Percentiles rank a stretch among this genome's conserved stretches.
Conservation (phyloP, 2,329 filamentous ascomycete genomes). For the Didymella arachidicola region DNA sequence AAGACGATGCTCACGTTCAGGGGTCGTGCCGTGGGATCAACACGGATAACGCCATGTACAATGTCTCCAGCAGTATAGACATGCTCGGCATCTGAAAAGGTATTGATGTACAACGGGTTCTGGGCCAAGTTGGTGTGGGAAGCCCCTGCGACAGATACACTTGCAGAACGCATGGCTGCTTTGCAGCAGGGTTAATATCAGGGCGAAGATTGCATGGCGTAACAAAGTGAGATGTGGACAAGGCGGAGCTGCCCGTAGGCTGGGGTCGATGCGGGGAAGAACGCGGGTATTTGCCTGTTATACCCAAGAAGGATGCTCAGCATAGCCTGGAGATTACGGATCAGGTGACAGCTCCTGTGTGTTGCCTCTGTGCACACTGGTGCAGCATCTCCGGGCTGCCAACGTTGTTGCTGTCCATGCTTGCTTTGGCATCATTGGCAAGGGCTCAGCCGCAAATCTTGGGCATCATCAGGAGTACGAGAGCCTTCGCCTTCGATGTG, state of each 20-base stretch:
- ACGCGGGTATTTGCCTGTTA: constrained; percentile 5
- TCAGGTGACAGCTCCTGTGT: constrained; percentile 5
- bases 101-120: constrained; percentile 29
- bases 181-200: constrained; percentile 1
- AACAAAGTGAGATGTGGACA: constrained; percentile 2
- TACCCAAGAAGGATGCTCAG: constrained; percentile 9
- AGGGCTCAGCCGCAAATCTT: not conserved
- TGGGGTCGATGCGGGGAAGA: constrained; percentile 17
- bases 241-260: constrained; percentile 7
- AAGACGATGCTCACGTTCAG: constrained; percentile 29
- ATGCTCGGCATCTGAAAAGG: constrained; percentile 19
- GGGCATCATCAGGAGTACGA: not conserved
- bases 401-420: constrained; percentile 2
- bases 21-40: constrained; percentile 31
- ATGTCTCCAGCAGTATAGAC: constrained; percentile 34
- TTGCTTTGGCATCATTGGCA: constrained; percentile 4
- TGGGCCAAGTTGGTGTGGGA: constrained; percentile 24
- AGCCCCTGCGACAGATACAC: constrained; percentile 14
- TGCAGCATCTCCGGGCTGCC: constrained; percentile 5
- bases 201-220: constrained; percentile 5
- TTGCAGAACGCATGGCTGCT: constrained; percentile 14
- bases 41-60: constrained; percentile 31
- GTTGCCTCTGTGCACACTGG: not conserved
- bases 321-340: constrained; percentile 4
- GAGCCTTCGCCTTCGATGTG: not conserved